Percentiles rank a stretch among this genome's conserved stretches.
These are phyloP conservation scores for Calycina herbarum DNA, from an alignment of 2,329 filamentous ascomycete species.

Conservation along the genomic window DNA sequence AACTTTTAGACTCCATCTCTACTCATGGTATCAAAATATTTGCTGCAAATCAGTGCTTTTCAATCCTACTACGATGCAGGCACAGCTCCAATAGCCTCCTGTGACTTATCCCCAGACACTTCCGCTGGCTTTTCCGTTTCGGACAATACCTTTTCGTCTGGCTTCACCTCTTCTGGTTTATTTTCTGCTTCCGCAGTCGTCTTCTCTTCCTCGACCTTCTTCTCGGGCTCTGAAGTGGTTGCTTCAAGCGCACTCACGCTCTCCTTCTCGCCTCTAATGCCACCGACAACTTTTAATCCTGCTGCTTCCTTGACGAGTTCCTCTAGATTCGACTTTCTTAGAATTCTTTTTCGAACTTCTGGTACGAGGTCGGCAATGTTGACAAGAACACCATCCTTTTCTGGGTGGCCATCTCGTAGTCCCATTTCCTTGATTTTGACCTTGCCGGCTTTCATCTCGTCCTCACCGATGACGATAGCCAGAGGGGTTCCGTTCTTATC, in stretches of 20 bases:
- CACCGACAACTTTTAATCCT: constrained; percentile 35
- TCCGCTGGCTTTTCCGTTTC: constrained; percentile 24
- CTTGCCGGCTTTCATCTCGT: constrained; percentile 80
- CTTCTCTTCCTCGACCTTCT: neutral
- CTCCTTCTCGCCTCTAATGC: constrained; percentile 32
- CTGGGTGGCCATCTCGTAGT: constrained; percentile 76
- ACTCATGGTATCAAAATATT: neutral
- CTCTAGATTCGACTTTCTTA: constrained; percentile 37
- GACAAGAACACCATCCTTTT: constrained; percentile 84
- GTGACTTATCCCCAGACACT: constrained; percentile 16
- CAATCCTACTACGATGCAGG: constrained; percentile 28
- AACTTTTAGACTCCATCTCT: neutral
- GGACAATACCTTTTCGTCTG: neutral
- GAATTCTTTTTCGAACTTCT: constrained; percentile 59
- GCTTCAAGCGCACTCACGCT: constrained; percentile 11
- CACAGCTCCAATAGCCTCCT: constrained; percentile 28
- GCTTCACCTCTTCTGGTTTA: neutral
- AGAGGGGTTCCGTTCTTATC: constrained; percentile 79
- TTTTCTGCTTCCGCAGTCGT: neutral
- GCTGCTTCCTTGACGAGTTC: constrained; percentile 31
- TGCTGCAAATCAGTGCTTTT: neutral
- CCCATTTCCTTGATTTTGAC: constrained; percentile 87
- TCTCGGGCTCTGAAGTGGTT: neutral
- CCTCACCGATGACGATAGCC: constrained; percentile 85
- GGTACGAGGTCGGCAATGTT: constrained; percentile 60